Base-by-base conservation (phyloP, 805 yeast genomes). In the Suhomyces xylopsoci region DNA sequence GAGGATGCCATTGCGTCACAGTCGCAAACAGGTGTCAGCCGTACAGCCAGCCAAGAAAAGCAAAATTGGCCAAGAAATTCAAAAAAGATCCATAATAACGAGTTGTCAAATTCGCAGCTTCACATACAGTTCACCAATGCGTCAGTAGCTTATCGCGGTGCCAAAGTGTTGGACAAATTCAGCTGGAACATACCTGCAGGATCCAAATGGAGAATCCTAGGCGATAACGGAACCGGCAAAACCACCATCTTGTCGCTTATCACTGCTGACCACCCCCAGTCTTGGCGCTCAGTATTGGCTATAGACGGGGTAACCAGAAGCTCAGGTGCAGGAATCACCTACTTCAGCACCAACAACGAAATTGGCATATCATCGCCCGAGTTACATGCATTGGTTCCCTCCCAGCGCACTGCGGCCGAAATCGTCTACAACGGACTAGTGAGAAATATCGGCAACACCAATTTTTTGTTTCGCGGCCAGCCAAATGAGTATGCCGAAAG, bases 241-340 rank as follows among this genome's bases (percentile, higher is more conserved):
- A 88, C 97, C 1, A 94, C 99, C 0, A 70, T 93, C 22, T 69
- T 94, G 14, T 83, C 97, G 2, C 67, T 94, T 45, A 76, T 93
- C 26, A 91, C 97, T 0, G 91, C 96, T 3, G 99, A 93, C 61
- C 99, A 93, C 65, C 99, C 99, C 1, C 97, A 93, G 69, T 85
- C 97, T 1, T 93, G 98, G 98, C 85, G 83, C 58, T 78, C 82
- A 5, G 81, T 79, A 20, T 78, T 94, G 20, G 68, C 73, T 7
- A 73, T 90, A 45, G 78, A 87, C 58, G 90, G 91, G 0, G 77
- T 78, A 30, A 80, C 84, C 7, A 79, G 97, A 41, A 79, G 78
- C 54, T 84, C 92, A 0, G 99, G 98, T 1, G 75, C 71, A 40
- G 80, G 80, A 5, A 81, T 85, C 14, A 84, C 83, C 54, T 92